A percentile compares a stretch with the other conserved stretches of the same genome.
These are phyloP conservation scores for Monosiga brevicollis DNA, from an alignment of 78 protist genomes.

Conservation along the genomic window DNA sequence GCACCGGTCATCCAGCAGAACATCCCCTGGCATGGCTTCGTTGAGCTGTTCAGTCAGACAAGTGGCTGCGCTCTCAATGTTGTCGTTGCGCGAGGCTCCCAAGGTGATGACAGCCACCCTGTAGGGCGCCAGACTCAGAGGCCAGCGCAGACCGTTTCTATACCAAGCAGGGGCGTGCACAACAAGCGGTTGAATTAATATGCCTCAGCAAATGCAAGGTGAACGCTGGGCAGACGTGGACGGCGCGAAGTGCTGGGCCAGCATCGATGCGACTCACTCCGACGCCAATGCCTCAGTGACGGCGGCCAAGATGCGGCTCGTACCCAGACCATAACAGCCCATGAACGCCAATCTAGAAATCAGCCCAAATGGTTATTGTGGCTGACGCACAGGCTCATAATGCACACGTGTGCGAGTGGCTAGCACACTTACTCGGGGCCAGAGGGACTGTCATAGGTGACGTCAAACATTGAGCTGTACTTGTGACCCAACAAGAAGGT, in stretches of 20 bases:
- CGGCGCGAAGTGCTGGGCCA: not conserved
- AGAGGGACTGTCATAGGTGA: not conserved
- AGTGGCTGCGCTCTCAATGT: no score
- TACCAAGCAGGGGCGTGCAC: not conserved
- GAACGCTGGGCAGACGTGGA: not conserved
- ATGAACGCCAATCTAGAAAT: not conserved
- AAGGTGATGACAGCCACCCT: no score
- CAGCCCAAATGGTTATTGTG: not conserved
- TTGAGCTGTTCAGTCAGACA: no score
- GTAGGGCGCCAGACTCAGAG: no score
- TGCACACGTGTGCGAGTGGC: not conserved
- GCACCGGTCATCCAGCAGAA: not conserved
- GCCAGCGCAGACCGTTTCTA: not conserved
- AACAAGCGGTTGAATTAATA: not conserved
- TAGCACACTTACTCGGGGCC: not conserved
- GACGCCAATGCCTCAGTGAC: not conserved
- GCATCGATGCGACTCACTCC: not conserved
- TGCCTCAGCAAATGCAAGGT: not conserved
- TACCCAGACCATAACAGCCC: not conserved
- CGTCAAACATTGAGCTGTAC: not conserved
- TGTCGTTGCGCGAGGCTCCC: no score
- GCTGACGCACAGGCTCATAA: not conserved
- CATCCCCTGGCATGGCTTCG: not conserved
- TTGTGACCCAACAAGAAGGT: conserved; percentile 13
- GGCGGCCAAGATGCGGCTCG: not conserved